Evolutionary conservation across 305 asterid species (phyloP), one percentile per base, ranked within the genome.

Genomic region (Ilex paraguariensis): DNA sequence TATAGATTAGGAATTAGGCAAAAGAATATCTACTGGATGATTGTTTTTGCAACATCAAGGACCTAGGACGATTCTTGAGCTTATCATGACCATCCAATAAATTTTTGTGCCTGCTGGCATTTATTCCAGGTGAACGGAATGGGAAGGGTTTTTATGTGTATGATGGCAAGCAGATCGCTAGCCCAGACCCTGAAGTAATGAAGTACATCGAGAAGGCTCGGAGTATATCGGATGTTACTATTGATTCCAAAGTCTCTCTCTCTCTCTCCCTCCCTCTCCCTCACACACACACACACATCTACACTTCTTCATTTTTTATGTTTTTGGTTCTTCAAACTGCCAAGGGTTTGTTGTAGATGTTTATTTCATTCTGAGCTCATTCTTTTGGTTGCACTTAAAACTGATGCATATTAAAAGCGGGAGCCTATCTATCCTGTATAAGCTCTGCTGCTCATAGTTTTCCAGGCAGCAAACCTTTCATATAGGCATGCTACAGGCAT

Each of bases 111-210:
- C 16, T 46, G 21, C 62, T 21, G 73, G 31, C 60, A 57, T 52
- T 48, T 54, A 57, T 60, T 53, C 61, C 75, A 79, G 84, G 81
- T 60, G 73, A 70, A 64, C 15, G 65, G 59, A 70, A 59, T 61
- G 33, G 70, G 42, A 72, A 65, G 70, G 78, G 81, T 62, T 79
- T 82, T 68, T 79, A 74, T 70, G 46, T 55, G 49, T 79, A 76
- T 65, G 79, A 74, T 69, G 58, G 65, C 62, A 49, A 54, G 17
- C 45, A 71, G 63, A 70, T 64, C 49, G 74, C 69, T 59, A 62
- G 61, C 59, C 74, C 74, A 46, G 77, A 82, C 68, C 76, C 76
- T 8, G 69, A 63, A 50, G 52, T 76, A 50, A 59, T 40, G 62
- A 71, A 73, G 54, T 63, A 65, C 62, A 54, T 66, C 48, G 54